A percentile compares a stretch with the other conserved stretches of the same genome.
Conservation (phyloP, 306 rosid genomes). For the Vigna nakashimae region DNA sequence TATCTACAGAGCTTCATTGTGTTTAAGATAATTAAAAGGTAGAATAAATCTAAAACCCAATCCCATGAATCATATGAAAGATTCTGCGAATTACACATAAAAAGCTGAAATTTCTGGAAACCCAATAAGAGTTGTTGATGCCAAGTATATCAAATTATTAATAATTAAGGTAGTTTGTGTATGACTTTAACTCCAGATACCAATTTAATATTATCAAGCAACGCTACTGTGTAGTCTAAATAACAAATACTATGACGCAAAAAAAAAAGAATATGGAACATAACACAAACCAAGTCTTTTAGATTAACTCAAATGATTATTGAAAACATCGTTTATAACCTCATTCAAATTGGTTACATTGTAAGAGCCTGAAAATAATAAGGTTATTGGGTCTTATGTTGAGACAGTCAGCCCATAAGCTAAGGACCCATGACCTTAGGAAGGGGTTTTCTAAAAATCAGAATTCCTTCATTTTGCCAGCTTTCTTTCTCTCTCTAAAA, state of each 20-base stretch:
- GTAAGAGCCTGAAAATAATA: too few relatives aligned
- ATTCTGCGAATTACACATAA: not conserved
- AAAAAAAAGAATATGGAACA: not conserved
- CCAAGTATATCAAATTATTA: not conserved
- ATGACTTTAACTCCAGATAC: not conserved
- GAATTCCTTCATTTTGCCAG: too few relatives aligned
- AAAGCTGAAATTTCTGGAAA: conserved; percentile 3
- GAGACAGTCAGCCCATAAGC: too few relatives aligned
- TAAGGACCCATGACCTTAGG: too few relatives aligned
- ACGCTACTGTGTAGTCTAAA: not conserved
- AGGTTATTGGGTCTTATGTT: too few relatives aligned
- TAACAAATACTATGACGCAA: not conserved
- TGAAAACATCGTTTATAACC: not conserved
- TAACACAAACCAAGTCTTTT: not conserved
- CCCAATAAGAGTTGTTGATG: not conserved
- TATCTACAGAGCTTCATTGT: not conserved
- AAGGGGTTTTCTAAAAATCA: too few relatives aligned
- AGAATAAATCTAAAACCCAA: not conserved
- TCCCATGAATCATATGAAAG: not conserved
- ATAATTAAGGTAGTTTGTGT: not conserved
- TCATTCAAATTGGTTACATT: too few relatives aligned
- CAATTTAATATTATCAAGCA: conserved; percentile 1
- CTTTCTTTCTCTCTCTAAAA: too few relatives aligned
- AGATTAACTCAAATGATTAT: not conserved
- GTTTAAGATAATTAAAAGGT: not conserved